These are phyloP conservation scores for Adansonia grandidieri DNA, from an alignment of 441 rosid genomes.

Conservation along the genomic window DNA sequence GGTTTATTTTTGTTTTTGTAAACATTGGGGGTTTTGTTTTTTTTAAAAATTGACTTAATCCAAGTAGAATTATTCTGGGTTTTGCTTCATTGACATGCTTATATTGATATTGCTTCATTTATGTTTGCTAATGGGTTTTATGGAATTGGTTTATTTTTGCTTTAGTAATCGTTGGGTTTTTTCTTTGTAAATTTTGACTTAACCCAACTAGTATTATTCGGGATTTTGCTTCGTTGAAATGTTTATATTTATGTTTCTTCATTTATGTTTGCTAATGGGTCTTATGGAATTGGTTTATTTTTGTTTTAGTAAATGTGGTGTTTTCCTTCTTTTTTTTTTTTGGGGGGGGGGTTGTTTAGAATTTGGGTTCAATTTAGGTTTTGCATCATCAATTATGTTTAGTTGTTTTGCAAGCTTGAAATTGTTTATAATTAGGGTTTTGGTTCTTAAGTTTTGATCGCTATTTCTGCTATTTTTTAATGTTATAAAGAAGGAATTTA, in stretches of 20 bases:
- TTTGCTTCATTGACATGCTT: not conserved
- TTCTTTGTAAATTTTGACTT: not conserved
- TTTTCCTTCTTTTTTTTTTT: not conserved
- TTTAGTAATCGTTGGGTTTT: too few relatives aligned
- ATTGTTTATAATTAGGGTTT: conserved; percentile 1
- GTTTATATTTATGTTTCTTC: not conserved
- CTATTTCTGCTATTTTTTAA: not conserved
- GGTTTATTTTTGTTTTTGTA: too few relatives aligned
- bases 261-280: not conserved
- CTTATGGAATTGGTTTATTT: not conserved
- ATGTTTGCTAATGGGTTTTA: not conserved
- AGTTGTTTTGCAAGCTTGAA: not conserved
- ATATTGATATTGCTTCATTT: not conserved
- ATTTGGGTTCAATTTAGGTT: not conserved
- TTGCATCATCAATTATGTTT: not conserved
- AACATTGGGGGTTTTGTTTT: too few relatives aligned
- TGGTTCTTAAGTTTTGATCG: not conserved
- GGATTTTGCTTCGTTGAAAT: not conserved
- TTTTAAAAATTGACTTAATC: not conserved
- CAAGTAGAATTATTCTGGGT: not conserved
- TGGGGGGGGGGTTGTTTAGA: not conserved
- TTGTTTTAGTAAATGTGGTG: not conserved
- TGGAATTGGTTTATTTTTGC: too few relatives aligned
- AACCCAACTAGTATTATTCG: not conserved
- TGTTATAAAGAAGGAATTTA: not conserved